Evolutionary conservation across 768 basidiomycete genomes (phyloP).

Genomic region (Phaeotremella fagi): DNA sequence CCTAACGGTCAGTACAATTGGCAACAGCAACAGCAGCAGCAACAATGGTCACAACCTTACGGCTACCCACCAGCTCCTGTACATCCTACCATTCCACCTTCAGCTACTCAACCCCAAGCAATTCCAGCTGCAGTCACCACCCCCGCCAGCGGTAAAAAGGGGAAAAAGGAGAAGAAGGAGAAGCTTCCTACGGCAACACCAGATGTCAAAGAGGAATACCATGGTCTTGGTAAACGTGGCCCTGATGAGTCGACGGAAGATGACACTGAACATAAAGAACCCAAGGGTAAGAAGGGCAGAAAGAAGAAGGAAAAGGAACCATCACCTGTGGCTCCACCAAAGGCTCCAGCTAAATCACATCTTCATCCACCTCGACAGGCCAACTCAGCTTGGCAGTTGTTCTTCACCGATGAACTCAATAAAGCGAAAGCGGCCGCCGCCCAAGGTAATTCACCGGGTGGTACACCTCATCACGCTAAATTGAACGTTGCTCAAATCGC

Average conservation of each 20-base stretch:
- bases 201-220: constrained; percentile 11
- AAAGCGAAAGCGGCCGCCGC: constrained; percentile 47
- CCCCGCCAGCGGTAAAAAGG: constrained; percentile 16
- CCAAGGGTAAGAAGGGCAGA: constrained; percentile 16
- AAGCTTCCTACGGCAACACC: neutral
- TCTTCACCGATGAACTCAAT: constrained; percentile 93
- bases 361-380: constrained; percentile 85
- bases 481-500: constrained; percentile 92
- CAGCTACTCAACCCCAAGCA: constrained; percentile 4
- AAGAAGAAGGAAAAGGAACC: constrained; percentile 31
- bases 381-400: constrained; percentile 92
- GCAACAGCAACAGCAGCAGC: too few species aligned
- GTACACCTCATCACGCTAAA: constrained; percentile 55
- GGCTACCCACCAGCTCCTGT: constrained; percentile 19
- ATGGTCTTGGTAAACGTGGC: constrained; percentile 35
- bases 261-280: constrained; percentile 20
- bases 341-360: constrained; percentile 59
- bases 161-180: constrained; percentile 19
- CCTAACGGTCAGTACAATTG: too few species aligned
- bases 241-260: constrained; percentile 24
- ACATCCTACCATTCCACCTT: constrained; percentile 5
- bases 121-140: constrained; percentile 1
- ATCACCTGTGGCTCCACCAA: constrained; percentile 19
- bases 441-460: constrained; percentile 35
- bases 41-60: constrained; percentile 14